These are phyloP conservation scores for Calonectria pseudoturangicola DNA, from an alignment of 2,329 filamentous ascomycete species.

Conservation along the genomic window DNA sequence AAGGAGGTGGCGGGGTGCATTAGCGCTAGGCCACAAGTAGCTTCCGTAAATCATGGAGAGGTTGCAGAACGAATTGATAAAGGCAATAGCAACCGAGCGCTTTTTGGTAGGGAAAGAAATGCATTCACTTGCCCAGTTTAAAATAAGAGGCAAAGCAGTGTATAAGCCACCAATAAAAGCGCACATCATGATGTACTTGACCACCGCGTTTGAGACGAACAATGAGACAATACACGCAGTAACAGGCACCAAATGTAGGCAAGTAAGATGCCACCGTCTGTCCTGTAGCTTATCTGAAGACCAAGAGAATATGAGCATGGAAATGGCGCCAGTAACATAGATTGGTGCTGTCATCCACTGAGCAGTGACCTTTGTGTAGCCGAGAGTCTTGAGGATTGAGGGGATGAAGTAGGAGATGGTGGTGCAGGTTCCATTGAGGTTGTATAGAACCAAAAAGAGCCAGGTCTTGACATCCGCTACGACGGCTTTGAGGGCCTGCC, in stretches of 20 bases:
- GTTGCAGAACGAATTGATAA: constrained; percentile 44
- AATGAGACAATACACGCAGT: constrained; percentile 50
- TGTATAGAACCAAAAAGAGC: constrained; percentile 67
- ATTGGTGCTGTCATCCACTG: constrained; percentile 56
- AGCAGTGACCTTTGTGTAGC: constrained; percentile 51
- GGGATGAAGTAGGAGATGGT: constrained; percentile 67
- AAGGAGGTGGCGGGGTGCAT: constrained; percentile 38
- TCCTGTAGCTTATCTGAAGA: constrained; percentile 52
- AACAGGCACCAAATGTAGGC: constrained; percentile 43
- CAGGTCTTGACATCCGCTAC: constrained; percentile 67
- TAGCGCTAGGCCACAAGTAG: constrained; percentile 43
- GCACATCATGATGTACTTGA: constrained; percentile 38
- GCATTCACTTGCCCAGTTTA: constrained; percentile 41
- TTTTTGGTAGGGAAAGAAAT: constrained; percentile 41
- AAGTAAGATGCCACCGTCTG: constrained; percentile 52
- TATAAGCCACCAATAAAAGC: constrained; percentile 40
- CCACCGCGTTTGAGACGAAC: constrained; percentile 21
- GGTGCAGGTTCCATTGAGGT: constrained; percentile 64
- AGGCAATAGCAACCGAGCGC: constrained; percentile 42
- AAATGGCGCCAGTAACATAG: constrained; percentile 47
- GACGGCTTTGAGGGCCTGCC: constrained; percentile 48
- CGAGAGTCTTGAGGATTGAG: constrained; percentile 52
- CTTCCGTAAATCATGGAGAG: constrained; percentile 42
- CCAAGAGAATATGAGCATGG: constrained; percentile 48
- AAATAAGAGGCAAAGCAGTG: constrained; percentile 41